A percentile compares a stretch with the other conserved stretches of the same genome.
phyloP scores from a whole-genome alignment of 495 filamentous ascomycete genomes.

The Tuber melanosporum region DNA sequence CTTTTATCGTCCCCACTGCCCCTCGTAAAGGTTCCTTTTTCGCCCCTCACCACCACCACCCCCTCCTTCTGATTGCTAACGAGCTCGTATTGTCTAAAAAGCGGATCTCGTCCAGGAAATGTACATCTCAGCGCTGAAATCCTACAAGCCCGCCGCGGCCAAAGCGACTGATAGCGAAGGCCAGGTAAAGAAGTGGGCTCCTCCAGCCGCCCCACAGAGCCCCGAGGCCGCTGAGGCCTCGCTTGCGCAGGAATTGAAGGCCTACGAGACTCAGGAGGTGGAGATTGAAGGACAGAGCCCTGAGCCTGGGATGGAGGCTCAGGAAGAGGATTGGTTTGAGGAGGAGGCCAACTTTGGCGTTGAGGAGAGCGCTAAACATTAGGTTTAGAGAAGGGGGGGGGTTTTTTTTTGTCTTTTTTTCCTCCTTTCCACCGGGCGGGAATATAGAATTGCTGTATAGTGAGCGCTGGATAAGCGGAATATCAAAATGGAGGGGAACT shows the following conservation, averaged over 20 bases:
- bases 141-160: slow-evolving; percentile 77
- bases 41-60: slow-evolving; percentile 7
- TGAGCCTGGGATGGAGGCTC: slow-evolving; percentile 47
- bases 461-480: neutral
- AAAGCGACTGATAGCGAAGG: slow-evolving; percentile 82
- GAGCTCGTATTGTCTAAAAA: slow-evolving; percentile 41
- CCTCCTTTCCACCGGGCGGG: neutral
- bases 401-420: slow-evolving; percentile 3
- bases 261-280: slow-evolving; percentile 85
- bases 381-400: neutral
- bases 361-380: neutral
- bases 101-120: slow-evolving; percentile 95
- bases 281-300: slow-evolving; percentile 82
- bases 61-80: slow-evolving; percentile 32
- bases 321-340: slow-evolving; percentile 69
- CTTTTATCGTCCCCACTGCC: slow-evolving; percentile 71
- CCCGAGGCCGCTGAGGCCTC: slow-evolving; percentile 74
- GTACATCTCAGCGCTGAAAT: slow-evolving; percentile 88
- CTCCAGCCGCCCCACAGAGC: slow-evolving; percentile 70
- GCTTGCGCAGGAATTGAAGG: slow-evolving; percentile 78
- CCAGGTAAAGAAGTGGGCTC: slow-evolving; percentile 79
- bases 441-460: neutral
- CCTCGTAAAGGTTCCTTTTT: slow-evolving; percentile 61
- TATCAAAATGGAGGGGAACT: neutral
- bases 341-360: slow-evolving; percentile 55